Evolutionary conservation across 208 protist species (phyloP).

Genomic region (Leptomonas pyrrhocoris): DNA sequence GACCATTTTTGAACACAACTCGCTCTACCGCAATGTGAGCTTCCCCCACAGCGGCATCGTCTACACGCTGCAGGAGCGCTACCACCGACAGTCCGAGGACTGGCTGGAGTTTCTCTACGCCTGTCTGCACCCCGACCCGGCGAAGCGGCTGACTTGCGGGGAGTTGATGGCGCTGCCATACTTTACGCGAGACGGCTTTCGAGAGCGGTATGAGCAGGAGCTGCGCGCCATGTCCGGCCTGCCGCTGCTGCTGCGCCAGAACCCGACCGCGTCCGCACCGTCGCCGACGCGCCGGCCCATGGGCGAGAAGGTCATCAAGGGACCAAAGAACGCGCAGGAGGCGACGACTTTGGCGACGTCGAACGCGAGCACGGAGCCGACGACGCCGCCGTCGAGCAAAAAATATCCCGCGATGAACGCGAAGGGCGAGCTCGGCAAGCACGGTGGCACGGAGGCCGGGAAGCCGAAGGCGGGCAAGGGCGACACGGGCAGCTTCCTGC

Average conservation of each 20-base stretch:
- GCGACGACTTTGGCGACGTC: neutral
- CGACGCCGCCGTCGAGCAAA: neutral
- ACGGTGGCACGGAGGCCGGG: neutral
- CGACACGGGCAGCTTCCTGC: constrained; percentile 1
- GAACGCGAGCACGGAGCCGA: neutral
- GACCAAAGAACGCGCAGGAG: constrained; percentile 5
- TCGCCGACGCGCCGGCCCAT: constrained; percentile 16
- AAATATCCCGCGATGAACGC: neutral
- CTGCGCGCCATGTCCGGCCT: constrained; percentile 40
- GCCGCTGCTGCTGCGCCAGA: constrained; percentile 27
- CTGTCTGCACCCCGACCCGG: constrained; percentile 84
- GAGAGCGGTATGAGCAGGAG: constrained; percentile 80
- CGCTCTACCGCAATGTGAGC: constrained; percentile 78
- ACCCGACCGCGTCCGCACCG: constrained; percentile 16
- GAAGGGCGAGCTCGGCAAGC: constrained; percentile 1
- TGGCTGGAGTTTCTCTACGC: constrained; percentile 83
- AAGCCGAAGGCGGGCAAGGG: constrained; percentile 4
- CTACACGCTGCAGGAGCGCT: constrained; percentile 77
- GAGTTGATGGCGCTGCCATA: constrained; percentile 84
- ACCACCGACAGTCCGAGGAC: constrained; percentile 48
- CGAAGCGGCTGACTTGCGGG: constrained; percentile 75
- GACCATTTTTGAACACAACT: constrained; percentile 85
- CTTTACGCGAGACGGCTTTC: constrained; percentile 83
- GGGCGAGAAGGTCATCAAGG: neutral
- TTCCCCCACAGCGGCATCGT: constrained; percentile 67